Percentiles rank a stretch among this genome's conserved stretches.
Conservation (phyloP, 495 filamentous ascomycete species). For the Xylaria venustula region DNA sequence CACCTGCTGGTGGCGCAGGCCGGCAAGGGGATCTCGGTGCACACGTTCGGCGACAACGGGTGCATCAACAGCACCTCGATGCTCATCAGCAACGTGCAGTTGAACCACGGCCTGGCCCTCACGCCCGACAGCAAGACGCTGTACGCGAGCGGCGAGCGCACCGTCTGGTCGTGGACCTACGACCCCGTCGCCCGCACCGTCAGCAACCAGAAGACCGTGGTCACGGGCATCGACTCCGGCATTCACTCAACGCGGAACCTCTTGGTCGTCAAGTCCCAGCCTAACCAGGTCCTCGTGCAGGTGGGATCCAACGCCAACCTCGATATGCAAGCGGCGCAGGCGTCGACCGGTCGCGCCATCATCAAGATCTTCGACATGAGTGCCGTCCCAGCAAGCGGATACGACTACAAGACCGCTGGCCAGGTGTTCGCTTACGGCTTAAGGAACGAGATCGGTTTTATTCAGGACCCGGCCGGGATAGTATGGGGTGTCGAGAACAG, state of each 20-base stretch:
- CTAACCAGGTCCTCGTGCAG: constrained; percentile 53
- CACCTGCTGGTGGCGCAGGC: constrained; percentile 60
- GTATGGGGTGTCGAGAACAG: constrained; percentile 71
- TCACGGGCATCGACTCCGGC: constrained; percentile 56
- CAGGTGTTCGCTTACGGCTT: constrained; percentile 63
- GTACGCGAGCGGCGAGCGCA: constrained; percentile 59
- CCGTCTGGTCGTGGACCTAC: constrained; percentile 61
- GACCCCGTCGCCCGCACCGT: constrained; percentile 44
- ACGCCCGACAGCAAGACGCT: constrained; percentile 60
- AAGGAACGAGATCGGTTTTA: constrained; percentile 66
- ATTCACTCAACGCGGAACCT: constrained; percentile 63
- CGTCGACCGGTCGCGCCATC: constrained; percentile 55
- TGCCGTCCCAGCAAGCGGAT: constrained; percentile 36
- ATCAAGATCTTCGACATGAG: constrained; percentile 62
- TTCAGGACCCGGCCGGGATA: constrained; percentile 57
- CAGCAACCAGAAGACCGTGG: constrained; percentile 44
- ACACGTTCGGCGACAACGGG: constrained; percentile 52
- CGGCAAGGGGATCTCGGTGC: constrained; percentile 50
- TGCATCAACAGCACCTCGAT: constrained; percentile 39
- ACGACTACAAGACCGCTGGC: constrained; percentile 54
- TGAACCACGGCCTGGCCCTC: constrained; percentile 69
- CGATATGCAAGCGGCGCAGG: constrained; percentile 46
- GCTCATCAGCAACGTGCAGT: constrained; percentile 37
- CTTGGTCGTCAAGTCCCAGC: constrained; percentile 52
- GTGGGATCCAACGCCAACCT: constrained; percentile 61